Percentiles rank a stretch among this genome's conserved stretches.
Conservation (phyloP, 371 early-diverging fungal genomes). For the Rhizopus stolonifer region DNA sequence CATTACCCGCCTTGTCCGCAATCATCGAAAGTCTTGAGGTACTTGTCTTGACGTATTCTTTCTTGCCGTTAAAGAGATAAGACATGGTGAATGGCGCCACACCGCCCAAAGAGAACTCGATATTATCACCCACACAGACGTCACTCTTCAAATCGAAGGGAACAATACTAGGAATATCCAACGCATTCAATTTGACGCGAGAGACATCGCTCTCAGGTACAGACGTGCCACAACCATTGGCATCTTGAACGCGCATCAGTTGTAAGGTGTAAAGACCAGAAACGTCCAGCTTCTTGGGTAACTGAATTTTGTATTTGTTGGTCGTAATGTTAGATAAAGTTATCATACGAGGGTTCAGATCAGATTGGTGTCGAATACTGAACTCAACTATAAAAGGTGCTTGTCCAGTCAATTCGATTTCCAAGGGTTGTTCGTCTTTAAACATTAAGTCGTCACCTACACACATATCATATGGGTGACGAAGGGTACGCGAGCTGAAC, state of each 20-base stretch:
- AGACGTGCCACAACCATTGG: constrained; percentile 37
- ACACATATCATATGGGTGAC: constrained; percentile 35
- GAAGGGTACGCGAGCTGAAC: constrained; percentile 18
- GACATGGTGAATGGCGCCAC: constrained; percentile 40
- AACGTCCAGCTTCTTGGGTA: constrained; percentile 27
- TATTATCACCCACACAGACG: constrained; percentile 53
- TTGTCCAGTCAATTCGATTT: constrained; percentile 41
- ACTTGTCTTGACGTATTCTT: constrained; percentile 30
- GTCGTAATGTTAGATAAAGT: constrained; percentile 32
- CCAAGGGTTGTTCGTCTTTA: constrained; percentile 30
- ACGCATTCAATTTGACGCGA: constrained; percentile 27
- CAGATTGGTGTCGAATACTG: constrained; percentile 38
- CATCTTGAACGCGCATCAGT: constrained; percentile 41
- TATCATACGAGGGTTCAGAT: constrained; percentile 26
- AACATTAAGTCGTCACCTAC: constrained; percentile 42
- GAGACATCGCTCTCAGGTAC: constrained; percentile 22
- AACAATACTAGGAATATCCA: constrained; percentile 48
- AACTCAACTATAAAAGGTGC: constrained; percentile 49
- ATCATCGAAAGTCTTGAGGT: constrained; percentile 36
- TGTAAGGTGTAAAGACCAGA: constrained; percentile 43
- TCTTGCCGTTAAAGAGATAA: constrained; percentile 44
- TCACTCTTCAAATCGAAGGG: constrained; percentile 32
- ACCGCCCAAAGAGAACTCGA: constrained; percentile 47
- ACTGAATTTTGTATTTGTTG: constrained; percentile 27
- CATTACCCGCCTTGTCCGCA: constrained; percentile 56